Base-by-base conservation (phyloP, 345 rosid genomes). In the rapeseed (Brassica napus) region DNA sequence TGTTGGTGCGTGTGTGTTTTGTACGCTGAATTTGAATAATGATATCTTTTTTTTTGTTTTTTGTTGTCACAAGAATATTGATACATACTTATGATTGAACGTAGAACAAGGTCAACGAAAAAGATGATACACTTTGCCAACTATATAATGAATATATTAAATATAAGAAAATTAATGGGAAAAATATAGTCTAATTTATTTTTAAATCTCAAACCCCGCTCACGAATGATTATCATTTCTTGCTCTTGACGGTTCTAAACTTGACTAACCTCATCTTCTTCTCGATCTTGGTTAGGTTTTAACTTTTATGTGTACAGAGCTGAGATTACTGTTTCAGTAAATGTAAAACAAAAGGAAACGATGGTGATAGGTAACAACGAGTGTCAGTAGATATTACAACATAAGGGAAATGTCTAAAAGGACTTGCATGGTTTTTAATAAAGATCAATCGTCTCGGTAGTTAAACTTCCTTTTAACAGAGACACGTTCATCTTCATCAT, bases 251-350 rank as follows among this genome's bases (percentile, higher is more conserved):
- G 0, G 72, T 87, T 30, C 84, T 92, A 37, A 90, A 84, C 78
- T 70, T 87, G 69, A 12, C 91, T 59, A 91, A 91, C 85, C 79
- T 94, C 60, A 4, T 82, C 1, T 73, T 91, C 86, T 91, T 93
- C 88, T 74, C 92, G 76, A 16, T 81, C 15, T 84, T 86, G 30
- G 68, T 73, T 34, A 89, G 69, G 84, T n/a, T n/a, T n/a, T n/a
- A n/a, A n/a, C n/a, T 85, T 82, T 52, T 94, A 91, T 44, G 88
- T 81, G 63, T 92, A 94, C 73, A 89, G 77, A 77, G 91, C 87
- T 0, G 97, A 91, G 82, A 86, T 86, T 70, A 88, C 91, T 0
- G 84, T 89, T 73, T 87, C 92, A 3, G 75, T 84, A 86, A 74
- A 81, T 15, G 85, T 87, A 31, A 85, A 91, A 3, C 75, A 84